A percentile compares a stretch with the other conserved stretches of the same genome.
phyloP scores from a whole-genome alignment of 768 basidiomycete species.

The Filobasidium floriforme region DNA sequence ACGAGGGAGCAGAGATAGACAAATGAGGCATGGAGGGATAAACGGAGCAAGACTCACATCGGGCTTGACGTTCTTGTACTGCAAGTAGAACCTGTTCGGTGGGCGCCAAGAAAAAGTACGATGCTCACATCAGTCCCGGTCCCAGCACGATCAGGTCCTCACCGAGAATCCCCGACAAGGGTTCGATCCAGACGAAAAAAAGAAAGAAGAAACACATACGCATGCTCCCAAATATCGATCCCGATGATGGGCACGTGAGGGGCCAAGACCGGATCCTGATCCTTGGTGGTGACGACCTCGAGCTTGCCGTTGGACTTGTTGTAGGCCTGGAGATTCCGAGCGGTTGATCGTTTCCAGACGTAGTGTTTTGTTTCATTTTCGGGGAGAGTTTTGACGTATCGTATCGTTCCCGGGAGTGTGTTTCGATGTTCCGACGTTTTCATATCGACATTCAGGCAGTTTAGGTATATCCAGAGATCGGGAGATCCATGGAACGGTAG shows the following conservation, averaged over 20 bases:
- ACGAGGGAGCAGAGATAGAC: background rate
- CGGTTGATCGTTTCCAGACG: no score
- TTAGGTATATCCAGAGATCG: no score
- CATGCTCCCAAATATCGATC: constrained; percentile 89
- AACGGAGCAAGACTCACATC: constrained; percentile 63
- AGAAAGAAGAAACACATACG: constrained; percentile 45
- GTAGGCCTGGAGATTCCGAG: constrained; percentile 71
- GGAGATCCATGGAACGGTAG: no score
- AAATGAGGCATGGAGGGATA: background rate
- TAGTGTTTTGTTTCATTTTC: no score
- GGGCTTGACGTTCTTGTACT: constrained; percentile 89
- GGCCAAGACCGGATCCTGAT: constrained; percentile 86
- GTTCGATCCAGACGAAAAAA: background rate
- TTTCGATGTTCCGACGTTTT: no score
- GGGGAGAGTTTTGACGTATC: no score
- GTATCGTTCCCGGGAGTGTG: no score
- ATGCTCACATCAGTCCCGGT: no score
- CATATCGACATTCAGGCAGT: no score
- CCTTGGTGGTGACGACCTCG: constrained; percentile 84
- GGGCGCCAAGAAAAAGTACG: background rate
- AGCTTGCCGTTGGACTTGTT: constrained; percentile 62
- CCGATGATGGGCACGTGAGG: constrained; percentile 79
- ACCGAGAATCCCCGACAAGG: no score
- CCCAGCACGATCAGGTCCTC: no score
- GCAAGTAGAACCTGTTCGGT: constrained; percentile 61